phyloP scores from a whole-genome alignment of 1,139 yeast species.

The Magnusiomyces magnusii region DNA sequence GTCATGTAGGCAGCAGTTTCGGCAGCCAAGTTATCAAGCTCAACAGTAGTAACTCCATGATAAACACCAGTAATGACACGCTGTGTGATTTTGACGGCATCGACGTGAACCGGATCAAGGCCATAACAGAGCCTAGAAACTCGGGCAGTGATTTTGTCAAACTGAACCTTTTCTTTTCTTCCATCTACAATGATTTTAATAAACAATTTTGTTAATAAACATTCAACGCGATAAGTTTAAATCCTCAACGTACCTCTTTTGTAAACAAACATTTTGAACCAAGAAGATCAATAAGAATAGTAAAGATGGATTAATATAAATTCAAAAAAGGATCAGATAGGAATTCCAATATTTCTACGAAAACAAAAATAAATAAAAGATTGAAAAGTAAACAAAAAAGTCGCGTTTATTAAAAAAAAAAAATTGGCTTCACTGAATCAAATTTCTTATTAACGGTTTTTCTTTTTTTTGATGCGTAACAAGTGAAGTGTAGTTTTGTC shows the following conservation, averaged over 20 bases:
- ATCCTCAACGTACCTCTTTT: slow-evolving; percentile 30
- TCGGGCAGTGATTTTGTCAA: slow-evolving; percentile 52
- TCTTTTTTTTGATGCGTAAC: background rate
- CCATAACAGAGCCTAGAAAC: slow-evolving; percentile 52
- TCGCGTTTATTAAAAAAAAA: background rate
- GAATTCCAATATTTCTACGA: too few relatives aligned
- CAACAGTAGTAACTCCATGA: slow-evolving; percentile 78
- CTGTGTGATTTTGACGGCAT: slow-evolving; percentile 64
- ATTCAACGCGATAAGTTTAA: background rate
- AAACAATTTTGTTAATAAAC: too few relatives aligned
- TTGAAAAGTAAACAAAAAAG: background rate
- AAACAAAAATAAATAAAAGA: too few relatives aligned
- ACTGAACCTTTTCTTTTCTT: slow-evolving; percentile 65
- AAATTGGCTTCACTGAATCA: background rate
- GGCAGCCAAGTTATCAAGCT: slow-evolving; percentile 69
- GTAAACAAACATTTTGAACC: slow-evolving; percentile 32
- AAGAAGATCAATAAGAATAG: background rate
- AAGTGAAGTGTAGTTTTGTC: too few relatives aligned
- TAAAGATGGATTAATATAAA: background rate
- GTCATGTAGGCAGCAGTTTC: slow-evolving; percentile 88
- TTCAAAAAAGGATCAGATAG: too few relatives aligned
- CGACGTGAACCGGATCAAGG: slow-evolving; percentile 57
- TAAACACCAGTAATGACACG: slow-evolving; percentile 67
- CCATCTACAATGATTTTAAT: too few relatives aligned
- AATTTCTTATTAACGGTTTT: background rate